Percentiles rank a stretch among this genome's conserved stretches.
phyloP scores from a whole-genome alignment of 129 eudicot genomes.

The Flaveria robusta region DNA sequence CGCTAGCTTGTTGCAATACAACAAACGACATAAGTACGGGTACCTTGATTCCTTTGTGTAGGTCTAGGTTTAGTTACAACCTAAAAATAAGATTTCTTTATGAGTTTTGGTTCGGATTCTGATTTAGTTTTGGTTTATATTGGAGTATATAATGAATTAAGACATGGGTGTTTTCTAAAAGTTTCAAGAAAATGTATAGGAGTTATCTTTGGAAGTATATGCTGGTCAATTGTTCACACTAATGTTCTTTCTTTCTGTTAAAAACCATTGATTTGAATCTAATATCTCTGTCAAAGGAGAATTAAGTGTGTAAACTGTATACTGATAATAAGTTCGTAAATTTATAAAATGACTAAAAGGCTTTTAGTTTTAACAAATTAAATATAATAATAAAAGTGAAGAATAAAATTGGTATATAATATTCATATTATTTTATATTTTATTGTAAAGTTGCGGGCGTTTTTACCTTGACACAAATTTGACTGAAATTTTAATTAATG shows the following conservation, averaged over 20 bases:
- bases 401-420: too few species aligned
- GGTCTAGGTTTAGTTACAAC: conserved; percentile 7
- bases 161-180: conserved; percentile 33
- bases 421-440: too few species aligned
- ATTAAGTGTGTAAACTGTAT: too few species aligned
- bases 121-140: conserved; percentile 14
- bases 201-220: conserved; percentile 13
- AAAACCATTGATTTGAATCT: not conserved
- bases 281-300: too few species aligned
- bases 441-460: too few species aligned
- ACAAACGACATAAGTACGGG: conserved; percentile 44
- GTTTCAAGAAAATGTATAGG: conserved; percentile 36
- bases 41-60: conserved; percentile 66
- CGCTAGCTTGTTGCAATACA: conserved; percentile 80
- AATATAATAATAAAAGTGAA: too few species aligned
- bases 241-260: not conserved
- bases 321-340: not conserved
- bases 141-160: conserved; percentile 23
- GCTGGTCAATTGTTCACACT: not conserved
- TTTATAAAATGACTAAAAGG: not conserved
- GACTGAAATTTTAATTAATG: too few species aligned
- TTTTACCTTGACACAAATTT: too few species aligned
- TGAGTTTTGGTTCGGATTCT: conserved; percentile 31
- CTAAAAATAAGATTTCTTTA: conserved; percentile 24
- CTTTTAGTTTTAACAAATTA: not conserved